phyloP scores from a whole-genome alignment of 2,329 filamentous ascomycete species.

The Ophiosphaerella herpotricha region DNA sequence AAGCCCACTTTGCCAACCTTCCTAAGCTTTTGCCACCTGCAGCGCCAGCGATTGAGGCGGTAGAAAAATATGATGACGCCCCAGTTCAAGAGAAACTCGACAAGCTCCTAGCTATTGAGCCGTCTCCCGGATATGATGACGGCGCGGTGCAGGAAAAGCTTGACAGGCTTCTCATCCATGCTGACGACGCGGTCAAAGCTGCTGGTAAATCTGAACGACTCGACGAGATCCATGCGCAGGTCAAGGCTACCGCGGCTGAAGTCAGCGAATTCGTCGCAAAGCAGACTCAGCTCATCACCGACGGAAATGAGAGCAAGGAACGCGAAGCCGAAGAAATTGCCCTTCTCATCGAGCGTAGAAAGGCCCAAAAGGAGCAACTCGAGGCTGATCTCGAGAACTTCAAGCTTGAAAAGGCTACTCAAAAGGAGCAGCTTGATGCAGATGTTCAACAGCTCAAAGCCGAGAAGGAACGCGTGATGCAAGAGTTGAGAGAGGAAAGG shows the following conservation, averaged over 20 bases:
- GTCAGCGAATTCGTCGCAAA: constrained; percentile 79
- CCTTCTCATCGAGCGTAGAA: constrained; percentile 77
- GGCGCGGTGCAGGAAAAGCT: constrained; percentile 61
- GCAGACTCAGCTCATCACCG: constrained; percentile 74
- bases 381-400: constrained; percentile 53
- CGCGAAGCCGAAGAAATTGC: constrained; percentile 79
- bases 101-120: constrained; percentile 57
- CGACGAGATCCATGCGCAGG: constrained; percentile 86
- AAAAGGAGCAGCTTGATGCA: constrained; percentile 63
- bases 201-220: constrained; percentile 78
- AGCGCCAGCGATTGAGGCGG: constrained; percentile 51
- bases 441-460: constrained; percentile 52
- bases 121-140: constrained; percentile 44
- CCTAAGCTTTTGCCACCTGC: constrained; percentile 53
- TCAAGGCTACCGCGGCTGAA: constrained; percentile 81
- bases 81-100: constrained; percentile 62
- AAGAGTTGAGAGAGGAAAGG: constrained; percentile 49
- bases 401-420: constrained; percentile 58
- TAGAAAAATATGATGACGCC: constrained; percentile 59
- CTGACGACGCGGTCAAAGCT: constrained; percentile 68
- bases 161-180: constrained; percentile 60
- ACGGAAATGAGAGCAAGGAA: constrained; percentile 79
- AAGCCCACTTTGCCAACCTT: constrained; percentile 47
- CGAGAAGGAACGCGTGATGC: constrained; percentile 48
- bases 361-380: constrained; percentile 66